Percentiles rank a stretch among this genome's conserved stretches.
phyloP scores from a whole-genome alignment of 78 protist genomes.

The Trichosphaerium sp. region DNA sequence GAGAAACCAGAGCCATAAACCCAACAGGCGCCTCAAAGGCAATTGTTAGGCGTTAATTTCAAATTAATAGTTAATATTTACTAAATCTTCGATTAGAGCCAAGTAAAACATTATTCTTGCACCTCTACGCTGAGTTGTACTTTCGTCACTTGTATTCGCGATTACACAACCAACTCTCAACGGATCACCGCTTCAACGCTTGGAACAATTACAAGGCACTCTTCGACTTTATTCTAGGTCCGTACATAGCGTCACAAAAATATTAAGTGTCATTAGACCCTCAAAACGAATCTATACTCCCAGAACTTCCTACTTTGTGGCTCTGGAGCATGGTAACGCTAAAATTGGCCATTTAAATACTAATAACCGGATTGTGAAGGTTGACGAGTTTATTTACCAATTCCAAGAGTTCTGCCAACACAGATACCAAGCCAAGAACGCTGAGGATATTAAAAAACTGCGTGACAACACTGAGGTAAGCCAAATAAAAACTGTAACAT shows the following conservation, averaged over 20 bases:
- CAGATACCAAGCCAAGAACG: constrained; percentile 28
- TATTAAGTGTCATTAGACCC: background rate
- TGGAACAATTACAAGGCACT: constrained; percentile 69
- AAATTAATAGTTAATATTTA: no score
- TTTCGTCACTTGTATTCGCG: constrained; percentile 76
- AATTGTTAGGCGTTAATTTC: no score
- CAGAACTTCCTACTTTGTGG: constrained; percentile 79
- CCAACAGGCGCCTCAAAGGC: no score
- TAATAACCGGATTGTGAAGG: no score
- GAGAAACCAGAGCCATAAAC: no score
- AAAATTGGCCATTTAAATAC: no score
- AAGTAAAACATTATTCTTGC: no score
- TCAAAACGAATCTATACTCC: constrained; percentile 25
- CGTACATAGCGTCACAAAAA: background rate
- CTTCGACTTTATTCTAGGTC: constrained; percentile 53
- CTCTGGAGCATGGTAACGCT: constrained; percentile 89
- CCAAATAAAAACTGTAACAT: background rate
- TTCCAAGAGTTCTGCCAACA: constrained; percentile 60
- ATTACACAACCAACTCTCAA: constrained; percentile 28
- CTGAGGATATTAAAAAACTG: constrained; percentile 26
- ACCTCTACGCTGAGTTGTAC: constrained; percentile 77
- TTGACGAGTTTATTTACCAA: constrained; percentile 88
- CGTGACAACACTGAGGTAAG: constrained; percentile 12
- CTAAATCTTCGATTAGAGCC: no score
- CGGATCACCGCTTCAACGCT: constrained; percentile 45